Evolutionary conservation across 2,329 filamentous ascomycete genomes (phyloP).

Genomic region (Sclerotinia borealis): DNA sequence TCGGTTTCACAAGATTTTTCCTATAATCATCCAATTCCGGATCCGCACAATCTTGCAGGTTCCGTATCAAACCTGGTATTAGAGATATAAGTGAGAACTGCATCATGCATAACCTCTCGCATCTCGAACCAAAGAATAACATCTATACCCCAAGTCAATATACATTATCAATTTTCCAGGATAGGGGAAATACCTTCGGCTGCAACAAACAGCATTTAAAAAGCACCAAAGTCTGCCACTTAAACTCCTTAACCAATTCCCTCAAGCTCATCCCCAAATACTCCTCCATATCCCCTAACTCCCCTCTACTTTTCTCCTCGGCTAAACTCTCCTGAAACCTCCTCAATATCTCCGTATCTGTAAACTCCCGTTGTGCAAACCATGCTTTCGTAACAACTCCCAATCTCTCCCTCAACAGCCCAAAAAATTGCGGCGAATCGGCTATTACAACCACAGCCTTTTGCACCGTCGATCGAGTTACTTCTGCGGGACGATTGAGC

Average conservation of each 20-base stretch:
- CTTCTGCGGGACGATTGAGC: constrained; percentile 73
- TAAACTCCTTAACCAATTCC: constrained; percentile 90
- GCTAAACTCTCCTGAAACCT: constrained; percentile 86
- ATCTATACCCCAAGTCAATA: constrained; percentile 53
- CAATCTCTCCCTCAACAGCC: constrained; percentile 81
- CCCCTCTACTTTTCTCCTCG: constrained; percentile 58
- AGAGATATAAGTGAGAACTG: constrained; percentile 95
- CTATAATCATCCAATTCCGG: constrained; percentile 86
- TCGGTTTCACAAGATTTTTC: constrained; percentile 66
- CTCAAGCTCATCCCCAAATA: constrained; percentile 84
- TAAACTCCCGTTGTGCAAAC: constrained; percentile 93
- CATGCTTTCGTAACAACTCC: constrained; percentile 89
- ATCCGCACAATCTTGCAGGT: constrained; percentile 90
- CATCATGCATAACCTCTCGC: constrained; percentile 94
- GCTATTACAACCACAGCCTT: constrained; percentile 96
- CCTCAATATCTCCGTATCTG: constrained; percentile 81
- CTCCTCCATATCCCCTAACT: constrained; percentile 69
- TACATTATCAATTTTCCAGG: not conserved
- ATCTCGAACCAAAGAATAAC: constrained; percentile 96
- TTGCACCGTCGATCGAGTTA: constrained; percentile 95
- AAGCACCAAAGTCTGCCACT: constrained; percentile 86
- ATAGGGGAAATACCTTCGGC: constrained; percentile 63
- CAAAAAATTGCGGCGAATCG: constrained; percentile 83
- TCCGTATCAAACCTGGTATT: constrained; percentile 85
- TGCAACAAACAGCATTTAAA: constrained; percentile 92